Conservation (phyloP, 805 yeast genomes). For the Candida insectalens region DNA sequence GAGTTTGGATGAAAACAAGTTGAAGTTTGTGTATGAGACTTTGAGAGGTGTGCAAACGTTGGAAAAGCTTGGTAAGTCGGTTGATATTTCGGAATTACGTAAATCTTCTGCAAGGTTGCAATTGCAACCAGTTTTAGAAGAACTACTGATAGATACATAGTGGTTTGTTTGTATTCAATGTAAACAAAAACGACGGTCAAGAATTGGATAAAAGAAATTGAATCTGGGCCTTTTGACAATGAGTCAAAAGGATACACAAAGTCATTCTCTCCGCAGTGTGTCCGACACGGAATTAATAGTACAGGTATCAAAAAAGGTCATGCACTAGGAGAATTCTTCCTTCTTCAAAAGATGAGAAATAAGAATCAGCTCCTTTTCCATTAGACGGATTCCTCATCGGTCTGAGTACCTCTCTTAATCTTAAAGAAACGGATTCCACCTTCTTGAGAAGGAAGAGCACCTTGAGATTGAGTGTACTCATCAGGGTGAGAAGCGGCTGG, state of each 20-base stretch:
- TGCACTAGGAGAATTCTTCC: no score
- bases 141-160: background rate
- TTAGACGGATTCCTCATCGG: conserved; percentile 27
- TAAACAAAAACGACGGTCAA: background rate
- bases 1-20: conserved; percentile 15
- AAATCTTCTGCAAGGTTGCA: background rate
- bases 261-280: no score
- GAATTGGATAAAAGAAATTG: background rate
- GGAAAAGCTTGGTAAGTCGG: background rate
- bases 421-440: conserved; percentile 72
- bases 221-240: background rate
- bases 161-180: background rate
- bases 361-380: no score
- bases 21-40: conserved; percentile 14
- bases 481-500: conserved; percentile 3
- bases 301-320: no score
- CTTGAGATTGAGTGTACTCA: conserved; percentile 11
- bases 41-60: conserved; percentile 3
- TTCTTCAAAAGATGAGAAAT: no score
- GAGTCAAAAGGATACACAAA: background rate
- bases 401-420: conserved; percentile 46
- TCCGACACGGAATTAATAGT: no score
- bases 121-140: background rate
- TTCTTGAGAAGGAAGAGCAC: conserved; percentile 26
- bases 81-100: background rate